Evolutionary conservation across 352 stramenopile species (phyloP), one percentile per base, ranked within the genome.

Genomic region (Pythium coloratum): DNA sequence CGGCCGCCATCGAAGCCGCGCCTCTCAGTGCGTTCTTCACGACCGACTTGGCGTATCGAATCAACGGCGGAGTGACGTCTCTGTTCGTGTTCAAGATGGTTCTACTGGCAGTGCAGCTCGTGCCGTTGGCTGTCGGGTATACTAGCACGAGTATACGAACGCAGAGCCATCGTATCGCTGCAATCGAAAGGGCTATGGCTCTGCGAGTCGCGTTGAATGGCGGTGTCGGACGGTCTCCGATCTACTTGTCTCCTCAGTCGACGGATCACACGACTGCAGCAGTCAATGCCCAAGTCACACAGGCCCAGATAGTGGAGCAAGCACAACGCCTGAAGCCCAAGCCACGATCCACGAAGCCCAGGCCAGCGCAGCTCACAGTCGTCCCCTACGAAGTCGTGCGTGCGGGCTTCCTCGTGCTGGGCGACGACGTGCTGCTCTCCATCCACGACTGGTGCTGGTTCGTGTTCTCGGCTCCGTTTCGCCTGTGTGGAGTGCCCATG

Each of bases 21-120:
- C 26, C 49, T 0, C 38, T 75, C 1, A 5, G 30, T 2, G 62
- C 78, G 10, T 71, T 75, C 12, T 70, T 81, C 24, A 71, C 55
- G 6, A 67, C 67, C 0, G 58, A 73, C 28, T 14, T 69, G 14
- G 67, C 70, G 3, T 66, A 69, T 24, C 70, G 71, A 0, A 69
- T 81, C 42, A 75, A 78, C 49, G 74, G 74, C 51, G 58, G 49
- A 2, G 55, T 80, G 0, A 12, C 51, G 0, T 24, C 69, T 3
- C 44, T 82, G 12, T 75, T 78, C 33, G 24, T 28, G 6, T 49
- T 67, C 10, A 83, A 80, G 26, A 9, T 82, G 5, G 58, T 44
- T 6, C 59, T 79, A 16, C 34, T 82, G 14, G 67, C 18, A 0
- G 10, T 76, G 13, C 77, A 76, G 47, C 30, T 32, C 3, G 6